Evolutionary conservation across 2,329 filamentous ascomycete genomes (phyloP).

Genomic region (Pseudocercospora macadamiae): DNA sequence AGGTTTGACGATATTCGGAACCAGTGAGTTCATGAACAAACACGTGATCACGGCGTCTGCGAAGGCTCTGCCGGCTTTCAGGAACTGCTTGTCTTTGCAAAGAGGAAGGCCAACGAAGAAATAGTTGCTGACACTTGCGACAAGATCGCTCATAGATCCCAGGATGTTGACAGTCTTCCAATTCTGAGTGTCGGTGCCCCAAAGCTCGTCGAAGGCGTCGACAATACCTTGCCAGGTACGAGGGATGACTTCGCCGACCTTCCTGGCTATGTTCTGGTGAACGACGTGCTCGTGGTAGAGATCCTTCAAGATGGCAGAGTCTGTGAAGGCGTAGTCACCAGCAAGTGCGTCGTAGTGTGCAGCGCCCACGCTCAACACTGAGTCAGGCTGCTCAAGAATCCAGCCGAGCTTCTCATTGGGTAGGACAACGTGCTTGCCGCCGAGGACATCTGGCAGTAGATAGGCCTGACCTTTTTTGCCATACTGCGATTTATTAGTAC

Average conservation of each 20-base stretch:
- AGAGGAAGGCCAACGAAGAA: conserved; percentile 50
- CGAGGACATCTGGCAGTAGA: conserved; percentile 28
- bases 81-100: conserved; percentile 51
- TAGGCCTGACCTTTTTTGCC: conserved; percentile 28
- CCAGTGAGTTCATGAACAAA: conserved; percentile 50
- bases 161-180: conserved; percentile 43
- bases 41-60: conserved; percentile 51
- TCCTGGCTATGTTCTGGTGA: conserved; percentile 45
- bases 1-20: conserved; percentile 54
- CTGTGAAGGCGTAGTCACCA: conserved; percentile 44
- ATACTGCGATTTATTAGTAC: too few species aligned
- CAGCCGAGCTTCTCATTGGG: conserved; percentile 35
- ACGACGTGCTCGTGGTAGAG: conserved; percentile 48
- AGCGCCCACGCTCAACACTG: conserved; percentile 41
- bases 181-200: conserved; percentile 42
- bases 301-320: conserved; percentile 40
- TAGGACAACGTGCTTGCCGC: conserved; percentile 26
- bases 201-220: conserved; percentile 37
- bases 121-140: conserved; percentile 48
- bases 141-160: conserved; percentile 40
- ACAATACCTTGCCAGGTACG: conserved; percentile 45
- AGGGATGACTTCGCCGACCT: conserved; percentile 43
- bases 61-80: conserved; percentile 54
- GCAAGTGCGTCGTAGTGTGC: conserved; percentile 45
- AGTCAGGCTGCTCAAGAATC: conserved; percentile 49